A percentile compares a stretch with the other conserved stretches of the same genome.
phyloP scores from a whole-genome alignment of 257 asterid species.

The Rehmannia glutinosa region DNA sequence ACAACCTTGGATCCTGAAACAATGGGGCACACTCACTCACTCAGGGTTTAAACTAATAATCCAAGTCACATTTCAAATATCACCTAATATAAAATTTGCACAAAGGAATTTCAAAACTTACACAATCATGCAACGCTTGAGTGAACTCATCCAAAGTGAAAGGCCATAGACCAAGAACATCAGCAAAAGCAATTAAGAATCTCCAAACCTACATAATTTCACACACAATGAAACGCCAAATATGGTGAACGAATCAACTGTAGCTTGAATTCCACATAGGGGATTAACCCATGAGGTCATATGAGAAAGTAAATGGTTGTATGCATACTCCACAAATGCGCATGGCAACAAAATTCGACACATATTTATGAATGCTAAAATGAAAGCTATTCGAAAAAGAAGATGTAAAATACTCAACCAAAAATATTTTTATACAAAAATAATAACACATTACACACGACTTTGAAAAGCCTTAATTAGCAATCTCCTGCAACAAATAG shows the following conservation, averaged over 20 bases:
- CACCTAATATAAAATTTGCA: background rate
- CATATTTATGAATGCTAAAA: background rate
- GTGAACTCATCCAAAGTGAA: slow-evolving; percentile 84
- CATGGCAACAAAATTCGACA: background rate
- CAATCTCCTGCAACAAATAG: background rate
- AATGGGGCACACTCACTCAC: background rate
- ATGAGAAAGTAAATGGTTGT: slow-evolving; percentile 5
- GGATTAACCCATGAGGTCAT: slow-evolving; percentile 1
- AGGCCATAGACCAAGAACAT: slow-evolving; percentile 92
- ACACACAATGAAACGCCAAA: slow-evolving; percentile 11
- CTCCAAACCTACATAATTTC: slow-evolving; percentile 64
- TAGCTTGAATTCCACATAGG: slow-evolving; percentile 1
- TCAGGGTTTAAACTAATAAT: background rate
- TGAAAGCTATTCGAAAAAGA: background rate
- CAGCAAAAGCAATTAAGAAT: slow-evolving; percentile 80
- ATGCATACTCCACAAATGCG: background rate
- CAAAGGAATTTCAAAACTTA: slow-evolving; percentile 28
- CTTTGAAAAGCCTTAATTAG: no score
- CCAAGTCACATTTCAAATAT: background rate
- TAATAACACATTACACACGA: no score
- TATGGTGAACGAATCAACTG: slow-evolving; percentile 6
- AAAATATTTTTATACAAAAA: no score
- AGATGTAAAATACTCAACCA: no score
- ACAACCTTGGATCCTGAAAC: slow-evolving; percentile 73
- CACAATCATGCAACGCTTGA: slow-evolving; percentile 72